Base-by-base conservation (phyloP, 192 early-diverging fungal species). In the Backusella tuberculispora region DNA sequence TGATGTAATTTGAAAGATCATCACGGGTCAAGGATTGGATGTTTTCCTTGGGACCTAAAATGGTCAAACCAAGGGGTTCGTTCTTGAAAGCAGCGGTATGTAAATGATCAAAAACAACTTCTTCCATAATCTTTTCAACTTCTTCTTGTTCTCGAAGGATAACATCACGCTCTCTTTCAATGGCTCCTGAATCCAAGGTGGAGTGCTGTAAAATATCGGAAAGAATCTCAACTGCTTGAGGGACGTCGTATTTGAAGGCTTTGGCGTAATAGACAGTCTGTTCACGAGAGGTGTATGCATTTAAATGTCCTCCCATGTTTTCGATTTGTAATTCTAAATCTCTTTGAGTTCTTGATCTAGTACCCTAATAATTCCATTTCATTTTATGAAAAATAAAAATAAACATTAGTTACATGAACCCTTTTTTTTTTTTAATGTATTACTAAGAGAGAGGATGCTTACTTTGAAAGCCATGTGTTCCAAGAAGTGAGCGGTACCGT, bases 401-500 rank as follows among this genome's bases (percentile, higher is more conserved):
- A 74, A 66, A 43, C 21, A 43, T 21, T 4, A 40, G 1, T 38
- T 74, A 21, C 19, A 14, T 63, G 15, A n/a, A 63, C 14, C 29
- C 0, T 1, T 34, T 34, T 34, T 34, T 34, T 1, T 34, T 34
- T 34, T 34, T 34, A 34, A 34, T 34, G 29, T 34, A 34, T 34
- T 34, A 34, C 29, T 34, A 34, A 34, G 29, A 34, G 29, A 34
- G 29, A 13, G 53, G 14, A n/a, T 1, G 53, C 53, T 64, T 83
- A 94, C 93, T 88, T 99, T 99, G 90, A 98, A 99, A 14, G 97
- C 93, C 97, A 99, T 98, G 84, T 99, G 97, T 83, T 99, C 97
- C 68, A 99, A 84, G 76, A 99, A 99, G 85, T 99, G 97, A 24
- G 97, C 97, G 41, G 95, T 90, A 38, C 97, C 97, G 75, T 99